These are phyloP conservation scores for Oldenlandia corymbosa DNA, from an alignment of 257 asterid genomes.

Conservation along the genomic window DNA sequence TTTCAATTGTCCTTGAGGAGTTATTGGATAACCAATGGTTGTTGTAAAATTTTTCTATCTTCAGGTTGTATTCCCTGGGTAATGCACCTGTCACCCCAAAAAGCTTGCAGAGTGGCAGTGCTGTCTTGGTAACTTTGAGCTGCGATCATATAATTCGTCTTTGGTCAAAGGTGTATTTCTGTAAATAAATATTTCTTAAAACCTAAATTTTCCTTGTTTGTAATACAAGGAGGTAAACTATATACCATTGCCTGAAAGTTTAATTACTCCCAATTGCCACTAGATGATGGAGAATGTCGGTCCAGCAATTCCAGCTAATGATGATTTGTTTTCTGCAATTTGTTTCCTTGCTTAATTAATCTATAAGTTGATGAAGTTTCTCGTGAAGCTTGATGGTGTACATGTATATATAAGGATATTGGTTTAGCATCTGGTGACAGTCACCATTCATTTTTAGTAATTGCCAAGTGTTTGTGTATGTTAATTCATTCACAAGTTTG, in stretches of 20 bases:
- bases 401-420: neutral
- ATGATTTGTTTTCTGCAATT: neutral
- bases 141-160: conserved; percentile 66
- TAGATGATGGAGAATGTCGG: neutral
- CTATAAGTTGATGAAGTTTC: neutral
- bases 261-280: neutral
- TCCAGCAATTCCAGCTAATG: neutral
- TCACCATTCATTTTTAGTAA: neutral
- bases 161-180: conserved; percentile 60
- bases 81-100: conserved; percentile 30
- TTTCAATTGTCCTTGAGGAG: neutral
- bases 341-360: neutral
- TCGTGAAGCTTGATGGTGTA: neutral
- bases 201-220: neutral
- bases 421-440: neutral
- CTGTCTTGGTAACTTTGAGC: conserved; percentile 68
- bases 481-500: neutral
- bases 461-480: neutral
- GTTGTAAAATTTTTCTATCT: conserved; percentile 13
- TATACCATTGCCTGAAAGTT: neutral
- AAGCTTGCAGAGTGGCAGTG: conserved; percentile 33
- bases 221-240: neutral
- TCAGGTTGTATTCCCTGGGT: conserved; percentile 54
- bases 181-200: neutral
- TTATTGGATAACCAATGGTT: neutral